Evolutionary conservation across 768 basidiomycete genomes (phyloP), one percentile per base, ranked within the genome.

Genomic region (Lactarius hengduanensis): DNA sequence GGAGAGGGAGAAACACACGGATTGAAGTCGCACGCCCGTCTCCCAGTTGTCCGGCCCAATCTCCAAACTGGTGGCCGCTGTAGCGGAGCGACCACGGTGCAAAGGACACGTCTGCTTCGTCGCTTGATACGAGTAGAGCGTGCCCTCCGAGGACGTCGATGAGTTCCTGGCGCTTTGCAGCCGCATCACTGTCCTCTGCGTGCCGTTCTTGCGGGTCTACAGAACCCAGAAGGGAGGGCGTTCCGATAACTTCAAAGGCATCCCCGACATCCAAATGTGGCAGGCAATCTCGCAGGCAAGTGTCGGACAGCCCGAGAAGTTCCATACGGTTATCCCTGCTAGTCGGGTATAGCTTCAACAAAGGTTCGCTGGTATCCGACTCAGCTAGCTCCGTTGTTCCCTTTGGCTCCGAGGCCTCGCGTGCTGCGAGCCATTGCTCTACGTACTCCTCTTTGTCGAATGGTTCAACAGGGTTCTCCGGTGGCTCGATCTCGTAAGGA

Each of bases 11-110:
- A 59, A 57, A 77, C 84, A 69, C 71, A 86, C 86, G 77, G 59
- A 99, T 85, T 10, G 91, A 92, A n/a, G 94, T 92, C 1, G 97
- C 96, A 20, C 97, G 83, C 0, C 97, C 97, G 72, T 98, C 96
- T 15, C 97, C 97, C 4, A 99, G 82, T 74, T 98, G 97, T 30
- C 95, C 94, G 0, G 97, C 96, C 88, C 90, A 98, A 3, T 73
- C 77, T 0, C 94, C 93, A 72, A 94, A 95, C 71, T 94, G 92
- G 73, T 94, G 92, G 0, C 95, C 96, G 68, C 91, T 93, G 74
- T 98, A 98, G 18, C 94, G 82, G 36, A 94, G 81, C 5, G 91
- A 88, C 92, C 94, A 98, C 0, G 96, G 80, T 4, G 78, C 80
- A 43, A 78, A 77, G 65, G 78, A 76, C 10, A 71, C 73, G 26